phyloP scores from a whole-genome alignment of 169 alveolate genomes.

The Cryptosporidium xiaoi region DNA sequence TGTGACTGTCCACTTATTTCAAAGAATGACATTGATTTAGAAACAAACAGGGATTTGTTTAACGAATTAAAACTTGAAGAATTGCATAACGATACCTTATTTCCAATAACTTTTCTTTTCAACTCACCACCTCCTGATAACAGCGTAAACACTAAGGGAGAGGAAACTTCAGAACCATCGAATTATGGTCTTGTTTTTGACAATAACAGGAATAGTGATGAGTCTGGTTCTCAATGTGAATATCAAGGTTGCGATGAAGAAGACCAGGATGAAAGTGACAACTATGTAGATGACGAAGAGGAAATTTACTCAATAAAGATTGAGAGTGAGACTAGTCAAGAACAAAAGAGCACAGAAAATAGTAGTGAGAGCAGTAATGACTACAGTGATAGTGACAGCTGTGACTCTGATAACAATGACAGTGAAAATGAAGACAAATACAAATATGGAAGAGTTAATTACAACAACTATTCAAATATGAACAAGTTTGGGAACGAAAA shows the following conservation, averaged over 20 bases:
- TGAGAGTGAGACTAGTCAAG: too few species aligned
- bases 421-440: background rate
- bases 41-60: slow-evolving; percentile 14
- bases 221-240: too few species aligned
- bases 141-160: background rate
- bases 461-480: background rate
- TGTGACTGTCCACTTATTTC: slow-evolving; percentile 67
- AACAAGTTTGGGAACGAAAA: slow-evolving; percentile 13
- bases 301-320: too few species aligned
- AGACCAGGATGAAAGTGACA: too few species aligned
- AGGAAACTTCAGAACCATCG: too few species aligned
- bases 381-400: background rate
- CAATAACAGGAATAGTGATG: too few species aligned
- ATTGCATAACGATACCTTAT: slow-evolving; percentile 33
- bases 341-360: too few species aligned
- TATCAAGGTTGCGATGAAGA: too few species aligned
- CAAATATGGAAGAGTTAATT: background rate
- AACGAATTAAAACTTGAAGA: slow-evolving; percentile 35
- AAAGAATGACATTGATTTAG: slow-evolving; percentile 26
- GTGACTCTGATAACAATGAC: background rate
- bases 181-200: too few species aligned
- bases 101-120: slow-evolving; percentile 55
- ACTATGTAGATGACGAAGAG: too few species aligned
- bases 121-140: background rate
- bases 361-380: too few species aligned